Evolutionary conservation across 345 rosid genomes (phyloP), one percentile per base, ranked within the genome.

Genomic region (Acer yangbiense): DNA sequence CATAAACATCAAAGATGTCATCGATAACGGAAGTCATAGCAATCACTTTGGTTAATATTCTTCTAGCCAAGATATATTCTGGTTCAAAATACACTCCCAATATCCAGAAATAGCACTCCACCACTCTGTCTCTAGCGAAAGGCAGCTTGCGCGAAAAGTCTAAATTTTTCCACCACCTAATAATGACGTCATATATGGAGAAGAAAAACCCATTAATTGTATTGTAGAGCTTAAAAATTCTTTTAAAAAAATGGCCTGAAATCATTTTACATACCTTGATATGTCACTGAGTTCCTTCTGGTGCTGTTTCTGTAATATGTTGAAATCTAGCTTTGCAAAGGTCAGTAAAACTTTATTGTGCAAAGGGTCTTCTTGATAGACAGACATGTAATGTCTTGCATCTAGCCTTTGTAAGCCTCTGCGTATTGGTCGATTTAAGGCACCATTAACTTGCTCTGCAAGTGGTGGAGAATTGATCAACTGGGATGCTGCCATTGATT

Each of bases 101-200:
- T 57, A 29, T 55, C 78, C 77, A 74, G 9, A 83, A 82, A 77
- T 87, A 87, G 50, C 79, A 20, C 52, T 89, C 90, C 2, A 83
- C 81, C 0, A 82, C 27, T 75, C 88, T 84, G 39, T 89, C 89
- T 41, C 89, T 75, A 20, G 62, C 80, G 63, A 68, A 85, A 2
- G 85, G 76, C 0, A 87, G 78, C 79, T 79, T 81, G 1, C 27
- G 41, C 9, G 66, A 13, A 20, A 84, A 60, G 4, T 85, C 77
- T 57, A 84, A 76, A 2, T 80, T 79, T 48, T 55, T 83, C 87
- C 88, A 81, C 90, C 90, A 87, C 73, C 89, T 86, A 48, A 43
- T 23, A 23, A 58, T 6, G 9, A 17, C 62, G 5, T 35, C 3
- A 35, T 35, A 35, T 35, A 35, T 35, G 39, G 3, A 32, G 39